These are phyloP conservation scores for Lagerstroemia speciosa DNA, from an alignment of 345 rosid species.

Conservation along the genomic window DNA sequence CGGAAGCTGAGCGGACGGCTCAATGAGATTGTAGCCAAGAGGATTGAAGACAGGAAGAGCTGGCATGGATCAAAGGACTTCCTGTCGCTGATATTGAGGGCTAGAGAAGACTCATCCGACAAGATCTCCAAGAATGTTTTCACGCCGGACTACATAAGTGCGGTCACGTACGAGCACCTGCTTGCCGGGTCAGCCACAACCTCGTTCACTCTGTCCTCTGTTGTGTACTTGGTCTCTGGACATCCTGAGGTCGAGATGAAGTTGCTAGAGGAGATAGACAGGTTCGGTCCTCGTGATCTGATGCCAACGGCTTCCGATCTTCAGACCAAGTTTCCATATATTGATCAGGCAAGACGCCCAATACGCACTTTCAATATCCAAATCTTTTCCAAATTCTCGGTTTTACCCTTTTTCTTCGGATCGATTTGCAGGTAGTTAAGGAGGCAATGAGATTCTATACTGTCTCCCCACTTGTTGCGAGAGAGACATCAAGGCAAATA, in stretches of 20 bases:
- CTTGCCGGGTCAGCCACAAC: constrained; percentile 93
- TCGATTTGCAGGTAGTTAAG: constrained; percentile 57
- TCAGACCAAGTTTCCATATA: constrained; percentile 63
- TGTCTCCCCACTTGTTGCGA: constrained; percentile 81
- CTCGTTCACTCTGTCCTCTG: constrained; percentile 65
- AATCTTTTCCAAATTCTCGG: neutral
- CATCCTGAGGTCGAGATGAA: constrained; percentile 66
- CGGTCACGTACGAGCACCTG: constrained; percentile 84
- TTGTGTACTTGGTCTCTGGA: constrained; percentile 58
- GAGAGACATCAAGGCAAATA: constrained; percentile 71
- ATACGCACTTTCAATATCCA: neutral
- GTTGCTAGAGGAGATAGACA: constrained; percentile 65
- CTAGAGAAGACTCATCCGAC: constrained; percentile 45
- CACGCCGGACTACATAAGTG: constrained; percentile 64
- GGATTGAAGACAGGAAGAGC: constrained; percentile 38
- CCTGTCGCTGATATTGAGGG: constrained; percentile 57
- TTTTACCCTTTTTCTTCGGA: neutral
- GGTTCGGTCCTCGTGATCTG: constrained; percentile 44
- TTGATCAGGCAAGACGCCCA: constrained; percentile 51
- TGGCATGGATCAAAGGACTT: constrained; percentile 51
- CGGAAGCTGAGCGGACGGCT: constrained; percentile 44
- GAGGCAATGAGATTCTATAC: constrained; percentile 76
- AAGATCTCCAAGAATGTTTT: constrained; percentile 37
- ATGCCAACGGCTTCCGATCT: constrained; percentile 58
- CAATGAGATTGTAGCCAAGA: constrained; percentile 59